These are phyloP conservation scores for Echeveria elegans DNA, from an alignment of 164 flowering plant genomes.

Conservation along the genomic window DNA sequence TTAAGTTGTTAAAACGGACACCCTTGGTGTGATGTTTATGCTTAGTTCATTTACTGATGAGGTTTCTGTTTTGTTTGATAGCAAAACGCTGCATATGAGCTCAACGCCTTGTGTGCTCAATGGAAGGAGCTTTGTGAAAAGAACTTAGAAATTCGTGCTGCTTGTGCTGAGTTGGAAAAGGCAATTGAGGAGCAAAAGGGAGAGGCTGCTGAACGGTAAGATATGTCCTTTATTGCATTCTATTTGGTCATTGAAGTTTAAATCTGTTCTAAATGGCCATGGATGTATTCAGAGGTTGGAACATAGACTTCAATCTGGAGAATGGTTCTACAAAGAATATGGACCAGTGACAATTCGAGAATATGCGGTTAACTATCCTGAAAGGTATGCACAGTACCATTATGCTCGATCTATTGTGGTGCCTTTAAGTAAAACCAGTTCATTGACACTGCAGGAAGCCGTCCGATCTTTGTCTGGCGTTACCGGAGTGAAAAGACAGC, in stretches of 20 bases:
- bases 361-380: conserved; percentile 7
- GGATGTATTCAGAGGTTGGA: conserved; percentile 48
- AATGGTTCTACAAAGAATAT: conserved; percentile 29
- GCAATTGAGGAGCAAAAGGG: conserved; percentile 39
- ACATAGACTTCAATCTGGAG: conserved; percentile 38
- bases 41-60: not conserved
- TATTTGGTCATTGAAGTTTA: conserved; percentile 1
- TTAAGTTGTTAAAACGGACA: conserved; percentile 1
- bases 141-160: conserved; percentile 75
- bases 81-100: conserved; percentile 89
- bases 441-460: not conserved
- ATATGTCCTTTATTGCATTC: not conserved
- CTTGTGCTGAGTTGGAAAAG: conserved; percentile 54
- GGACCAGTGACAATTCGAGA: conserved; percentile 18
- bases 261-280: conserved; percentile 4
- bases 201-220: conserved; percentile 72
- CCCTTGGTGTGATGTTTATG: not conserved
- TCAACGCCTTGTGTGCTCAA: conserved; percentile 67
- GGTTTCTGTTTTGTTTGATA: conserved; percentile 18
- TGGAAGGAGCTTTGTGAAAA: conserved; percentile 88
- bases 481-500: not conserved
- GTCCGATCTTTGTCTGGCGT: not conserved
- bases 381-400: not conserved
- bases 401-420: not conserved
- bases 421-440: not conserved